Base-by-base conservation (phyloP, 2,329 filamentous ascomycete species). In the Thelonectria rubi region DNA sequence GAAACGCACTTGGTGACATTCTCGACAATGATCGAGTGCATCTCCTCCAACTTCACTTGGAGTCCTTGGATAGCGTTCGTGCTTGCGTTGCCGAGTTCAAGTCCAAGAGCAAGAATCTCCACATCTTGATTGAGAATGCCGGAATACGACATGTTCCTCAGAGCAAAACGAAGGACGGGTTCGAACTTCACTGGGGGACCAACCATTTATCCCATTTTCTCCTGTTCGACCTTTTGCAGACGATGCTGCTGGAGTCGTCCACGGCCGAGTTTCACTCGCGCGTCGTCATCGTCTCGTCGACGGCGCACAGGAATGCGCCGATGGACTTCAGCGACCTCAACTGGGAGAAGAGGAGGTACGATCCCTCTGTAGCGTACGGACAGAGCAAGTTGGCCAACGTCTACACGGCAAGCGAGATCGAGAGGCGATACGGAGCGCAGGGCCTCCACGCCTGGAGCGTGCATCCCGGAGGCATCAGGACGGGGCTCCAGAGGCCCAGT, bases 371-470 rank as follows among this genome's bases (percentile, higher is more conserved):
- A 1, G 75, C 79, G 0, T 86, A 86, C 64, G 79, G 76, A 0
- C 79, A 83, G 64, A 73, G 75, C 46, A 87, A 86, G 67, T 77
- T 78, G 1, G 82, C 84, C n/a, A 84, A 82, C 63, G 77, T 85
- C 21, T 82, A 77, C 63, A 79, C 82, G 67, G 79, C 56, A 30
- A 59, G 48, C 43, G 56, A 59, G 21, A 32, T 59, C 5, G 56
- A 59, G 42, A 20, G 56, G 9, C 21, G 49, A 9, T 59, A 59
- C 40, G 50, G 50, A 10, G 3, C 42, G 1, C 43, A 45, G n/a
- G 77, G 79, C 21, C 60, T 86, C 0, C 81, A 81, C 21, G 47
- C 61, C 17, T 54, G 21, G 3, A 58, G 53, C 21, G 11, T 64
- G 3, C 57, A 64, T 26, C 58, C 58, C 50, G 63, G 57, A 11